Evolutionary conservation across 2,329 filamentous ascomycete genomes (phyloP), one percentile per base, ranked within the genome.

Genomic region (Raffaelea ambrosiae): DNA sequence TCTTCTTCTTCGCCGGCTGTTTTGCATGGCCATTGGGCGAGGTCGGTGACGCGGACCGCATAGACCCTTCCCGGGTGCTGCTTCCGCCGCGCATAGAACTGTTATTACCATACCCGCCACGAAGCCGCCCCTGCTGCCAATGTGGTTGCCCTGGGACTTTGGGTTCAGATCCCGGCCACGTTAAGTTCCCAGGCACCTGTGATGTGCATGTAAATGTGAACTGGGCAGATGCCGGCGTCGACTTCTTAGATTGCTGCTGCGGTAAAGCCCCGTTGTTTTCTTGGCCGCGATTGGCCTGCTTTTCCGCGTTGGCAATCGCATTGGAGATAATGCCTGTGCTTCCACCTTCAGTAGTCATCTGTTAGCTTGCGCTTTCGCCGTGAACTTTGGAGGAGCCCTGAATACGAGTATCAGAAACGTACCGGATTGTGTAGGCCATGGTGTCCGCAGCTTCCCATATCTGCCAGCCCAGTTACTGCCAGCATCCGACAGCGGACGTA

Each of bases 161-260:
- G 1, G 48, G 44, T 16, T 56, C 53, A 1, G 54, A 47, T 39
- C 42, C 40, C 20, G 49, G 59, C 83, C 80, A 40, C 86, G 86
- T 82, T 86, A 88, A 45, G 83, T 81, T 62, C 88, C 84, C 88
- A 1, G 87, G 83, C 35, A 89, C 88, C 61, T 93, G 88, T 1
- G 90, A 91, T 59, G 94, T 87, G 65, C 89, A 96, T 13, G 88
- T 95, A 61, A 98, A 98, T 10, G 93, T 98, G 63, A 98, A 98
- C 58, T 96, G 88, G 0, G 86, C 85, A 48, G 89, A 88, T 5
- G 84, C 79, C 4, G 86, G 81, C 33, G 76, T 81, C 4, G 77
- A 62, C 58, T 79, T 83, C 49, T 72, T 72, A 5, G 72, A 66
- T 18, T 61, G 60, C 63, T 85, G 81, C 61, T 88, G 84, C 49